Conservation (phyloP, 257 asterid species). For the Salvia hispanica region DNA sequence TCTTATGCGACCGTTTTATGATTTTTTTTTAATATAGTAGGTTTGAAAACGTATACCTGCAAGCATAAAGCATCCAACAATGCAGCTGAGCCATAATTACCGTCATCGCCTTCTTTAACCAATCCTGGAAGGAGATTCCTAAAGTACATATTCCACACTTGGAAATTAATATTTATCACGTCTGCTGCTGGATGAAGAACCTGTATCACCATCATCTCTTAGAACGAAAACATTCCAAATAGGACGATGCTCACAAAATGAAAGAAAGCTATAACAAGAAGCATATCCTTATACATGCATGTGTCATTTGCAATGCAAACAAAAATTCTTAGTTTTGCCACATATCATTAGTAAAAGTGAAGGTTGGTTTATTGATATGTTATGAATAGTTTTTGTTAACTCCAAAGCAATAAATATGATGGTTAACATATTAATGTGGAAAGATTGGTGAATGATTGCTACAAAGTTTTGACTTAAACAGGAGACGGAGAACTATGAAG, state of each 20-base stretch:
- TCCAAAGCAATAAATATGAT: background rate
- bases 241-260: background rate
- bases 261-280: slow-evolving; percentile 4
- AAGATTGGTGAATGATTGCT: background rate
- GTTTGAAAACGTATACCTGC: slow-evolving; percentile 54
- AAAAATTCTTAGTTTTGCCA: background rate
- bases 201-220: slow-evolving; percentile 38
- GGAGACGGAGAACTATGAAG: background rate
- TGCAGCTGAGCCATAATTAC: slow-evolving; percentile 80
- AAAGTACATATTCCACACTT: slow-evolving; percentile 79
- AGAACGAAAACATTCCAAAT: background rate
- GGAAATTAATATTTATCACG: slow-evolving; percentile 64
- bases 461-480: background rate
- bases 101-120: slow-evolving; percentile 80
- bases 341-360: background rate
- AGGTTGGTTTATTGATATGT: background rate
- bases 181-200: slow-evolving; percentile 72
- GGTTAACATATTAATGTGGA: background rate
- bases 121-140: slow-evolving; percentile 72
- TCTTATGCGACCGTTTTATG: too few species aligned
- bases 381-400: background rate
- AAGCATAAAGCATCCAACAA: slow-evolving; percentile 75
- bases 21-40: too few species aligned
- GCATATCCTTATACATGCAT: background rate
- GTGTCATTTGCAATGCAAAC: background rate